phyloP scores from a whole-genome alignment of 305 asterid genomes.

The Fraxinus platypoda region DNA sequence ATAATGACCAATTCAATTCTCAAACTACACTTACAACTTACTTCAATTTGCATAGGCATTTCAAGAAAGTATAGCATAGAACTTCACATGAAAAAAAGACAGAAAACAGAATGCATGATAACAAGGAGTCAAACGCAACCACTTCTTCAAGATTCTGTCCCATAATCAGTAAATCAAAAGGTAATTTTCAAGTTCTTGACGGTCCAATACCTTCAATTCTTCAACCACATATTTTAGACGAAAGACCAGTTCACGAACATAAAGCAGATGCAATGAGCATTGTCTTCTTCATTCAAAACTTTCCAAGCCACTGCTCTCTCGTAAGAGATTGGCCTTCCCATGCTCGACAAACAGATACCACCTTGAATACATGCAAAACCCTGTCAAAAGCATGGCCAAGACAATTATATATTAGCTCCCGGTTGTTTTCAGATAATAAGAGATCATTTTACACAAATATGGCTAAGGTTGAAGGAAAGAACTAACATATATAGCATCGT shows the following conservation, averaged over 20 bases:
- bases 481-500: background rate
- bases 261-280: conserved; percentile 83
- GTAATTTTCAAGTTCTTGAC: background rate
- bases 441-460: background rate
- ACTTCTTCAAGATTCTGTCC: background rate
- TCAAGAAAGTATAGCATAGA: background rate
- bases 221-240: conserved; percentile 35
- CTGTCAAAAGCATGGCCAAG: conserved; percentile 31
- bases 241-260: conserved; percentile 90
- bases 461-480: background rate
- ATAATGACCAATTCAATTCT: background rate
- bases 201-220: background rate
- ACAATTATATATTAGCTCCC: background rate
- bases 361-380: conserved; percentile 94
- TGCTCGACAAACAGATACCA: conserved; percentile 88
- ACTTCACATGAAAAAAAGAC: background rate
- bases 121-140: background rate
- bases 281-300: conserved; percentile 74
- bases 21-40: background rate
- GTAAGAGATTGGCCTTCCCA: conserved; percentile 88
- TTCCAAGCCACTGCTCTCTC: conserved; percentile 97
- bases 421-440: background rate
- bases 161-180: background rate
- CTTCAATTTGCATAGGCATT: background rate
- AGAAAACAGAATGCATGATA: background rate